Base-by-base conservation (phyloP, 768 basidiomycete genomes). In the Leccinum disarticulatum region DNA sequence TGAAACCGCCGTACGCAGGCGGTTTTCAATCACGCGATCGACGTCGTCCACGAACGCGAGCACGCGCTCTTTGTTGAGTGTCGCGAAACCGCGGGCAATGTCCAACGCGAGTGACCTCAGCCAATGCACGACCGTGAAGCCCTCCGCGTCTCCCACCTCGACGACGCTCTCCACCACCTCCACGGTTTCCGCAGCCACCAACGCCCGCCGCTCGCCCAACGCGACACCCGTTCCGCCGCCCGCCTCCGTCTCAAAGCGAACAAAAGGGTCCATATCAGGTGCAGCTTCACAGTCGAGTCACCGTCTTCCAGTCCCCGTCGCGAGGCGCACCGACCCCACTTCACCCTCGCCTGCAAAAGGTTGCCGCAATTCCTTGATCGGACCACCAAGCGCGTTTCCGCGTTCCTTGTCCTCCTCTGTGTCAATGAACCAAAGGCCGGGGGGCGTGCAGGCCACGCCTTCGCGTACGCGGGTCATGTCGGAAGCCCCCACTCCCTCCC, bases 51-150 rank as follows among this genome's bases (percentile, higher is more conserved):
- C 47, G 13, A 25, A 14, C 47, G 47, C 47, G 25, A 48, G 47
- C 3, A 70, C 77, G 41, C 75, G 79, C 57, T 80, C 81, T 54
- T 80, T 80, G 36, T 65, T 77, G 58, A 76, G 75, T 55, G 66
- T 75, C 55, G 73, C 77, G 9, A 87, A 87, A 72, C 80, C 85
- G 25, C 78, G 84, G 22, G 76, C 82, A 14, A 74, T 78, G 60
- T 87, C 84, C 17, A 82, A 76, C 63, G 81, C 81, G 47, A 81
- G 80, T 57, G 70, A 74, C 55, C 63, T 72, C 55, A 84, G 83
- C 62, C 81, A 79, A 6, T 79, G 76, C 66, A 81, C 81, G 5
- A 86, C 83, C 10, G 74, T 85, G 54, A 80, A 77, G 33, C 72
- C 76, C 4, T 68, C 63, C 3, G 53, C 61, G 9, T 71, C 73